phyloP scores from a whole-genome alignment of 257 asterid species.

The Ballota nigra region DNA sequence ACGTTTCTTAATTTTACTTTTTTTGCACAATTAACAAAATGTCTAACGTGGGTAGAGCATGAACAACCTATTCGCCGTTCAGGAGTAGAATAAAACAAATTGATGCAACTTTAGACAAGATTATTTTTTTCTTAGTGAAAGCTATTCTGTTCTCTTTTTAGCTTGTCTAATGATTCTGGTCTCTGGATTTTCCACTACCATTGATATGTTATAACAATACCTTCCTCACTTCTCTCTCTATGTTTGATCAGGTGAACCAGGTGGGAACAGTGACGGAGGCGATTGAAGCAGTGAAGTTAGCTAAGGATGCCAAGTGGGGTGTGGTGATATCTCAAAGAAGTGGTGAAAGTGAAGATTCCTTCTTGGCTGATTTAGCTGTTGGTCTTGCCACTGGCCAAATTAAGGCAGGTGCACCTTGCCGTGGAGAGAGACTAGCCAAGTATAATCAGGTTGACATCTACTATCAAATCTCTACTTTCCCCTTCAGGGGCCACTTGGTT shows the following conservation, averaged over 20 bases:
- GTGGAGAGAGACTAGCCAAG: slow-evolving; percentile 96
- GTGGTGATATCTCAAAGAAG: slow-evolving; percentile 86
- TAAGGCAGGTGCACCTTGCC: slow-evolving; percentile 98
- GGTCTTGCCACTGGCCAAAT: slow-evolving; percentile 86
- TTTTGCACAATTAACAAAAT: neutral
- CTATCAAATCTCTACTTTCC: neutral
- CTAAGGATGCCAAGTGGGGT: slow-evolving; percentile 97
- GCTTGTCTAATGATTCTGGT: slow-evolving; percentile 11
- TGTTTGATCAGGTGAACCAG: slow-evolving; percentile 68
- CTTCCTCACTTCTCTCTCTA: neutral
- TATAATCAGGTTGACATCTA: slow-evolving; percentile 79
- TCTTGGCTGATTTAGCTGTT: slow-evolving; percentile 90
- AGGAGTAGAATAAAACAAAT: neutral
- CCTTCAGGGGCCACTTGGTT: too few relatives aligned
- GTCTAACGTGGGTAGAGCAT: slow-evolving; percentile 3
- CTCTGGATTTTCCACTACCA: slow-evolving; percentile 6
- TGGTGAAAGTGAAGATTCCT: slow-evolving; percentile 93
- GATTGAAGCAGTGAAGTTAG: slow-evolving; percentile 89
- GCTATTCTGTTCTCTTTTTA: slow-evolving; percentile 3
- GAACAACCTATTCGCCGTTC: neutral
- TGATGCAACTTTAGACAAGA: neutral
- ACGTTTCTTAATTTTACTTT: slow-evolving; percentile 6
- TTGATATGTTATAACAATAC: neutral
- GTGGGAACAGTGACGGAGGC: slow-evolving; percentile 94
- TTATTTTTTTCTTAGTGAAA: neutral